Conservation (phyloP, 1,284 basidiomycete genomes). For the Grifola frondosa region DNA sequence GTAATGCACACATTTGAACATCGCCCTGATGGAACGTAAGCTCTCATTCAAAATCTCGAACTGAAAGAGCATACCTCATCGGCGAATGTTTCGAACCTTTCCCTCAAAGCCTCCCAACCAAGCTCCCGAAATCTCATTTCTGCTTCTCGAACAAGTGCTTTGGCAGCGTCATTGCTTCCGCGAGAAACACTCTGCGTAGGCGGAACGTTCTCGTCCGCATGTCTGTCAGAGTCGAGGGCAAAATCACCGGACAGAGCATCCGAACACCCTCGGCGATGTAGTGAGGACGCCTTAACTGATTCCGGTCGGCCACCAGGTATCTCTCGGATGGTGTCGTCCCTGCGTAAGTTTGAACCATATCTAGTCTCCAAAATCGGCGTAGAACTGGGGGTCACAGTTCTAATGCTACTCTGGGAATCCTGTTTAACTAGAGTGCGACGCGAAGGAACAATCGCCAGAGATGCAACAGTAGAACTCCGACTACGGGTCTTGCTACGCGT, state of each 20-base stretch:
- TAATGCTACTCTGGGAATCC: constrained; percentile 63
- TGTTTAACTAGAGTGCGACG: constrained; percentile 38
- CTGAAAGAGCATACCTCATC: constrained; percentile 47
- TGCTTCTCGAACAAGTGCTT: constrained; percentile 45
- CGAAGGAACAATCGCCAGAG: constrained; percentile 41
- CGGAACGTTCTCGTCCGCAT: not conserved
- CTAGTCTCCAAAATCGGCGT: constrained; percentile 33
- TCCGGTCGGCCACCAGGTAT: constrained; percentile 8
- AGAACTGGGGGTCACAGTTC: constrained; percentile 59
- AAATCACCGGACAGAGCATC: constrained; percentile 17
- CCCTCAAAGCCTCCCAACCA: constrained; percentile 56
- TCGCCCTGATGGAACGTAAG: constrained; percentile 51
- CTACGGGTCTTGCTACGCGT: constrained; percentile 39
- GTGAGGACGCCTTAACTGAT: constrained; percentile 10
- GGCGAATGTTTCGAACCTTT: constrained; percentile 58
- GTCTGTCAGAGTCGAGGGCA: constrained; percentile 7
- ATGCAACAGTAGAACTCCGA: constrained; percentile 61
- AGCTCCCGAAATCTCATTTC: constrained; percentile 52
- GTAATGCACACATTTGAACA: constrained; percentile 72
- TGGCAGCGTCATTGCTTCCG: constrained; percentile 36
- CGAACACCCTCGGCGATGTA: constrained; percentile 16
- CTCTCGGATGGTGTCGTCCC: constrained; percentile 23
- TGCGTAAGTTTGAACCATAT: no score
- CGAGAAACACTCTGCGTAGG: constrained; percentile 4
- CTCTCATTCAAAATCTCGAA: not conserved